Base-by-base conservation (phyloP, 495 filamentous ascomycete genomes). In the Penicillium canescens region DNA sequence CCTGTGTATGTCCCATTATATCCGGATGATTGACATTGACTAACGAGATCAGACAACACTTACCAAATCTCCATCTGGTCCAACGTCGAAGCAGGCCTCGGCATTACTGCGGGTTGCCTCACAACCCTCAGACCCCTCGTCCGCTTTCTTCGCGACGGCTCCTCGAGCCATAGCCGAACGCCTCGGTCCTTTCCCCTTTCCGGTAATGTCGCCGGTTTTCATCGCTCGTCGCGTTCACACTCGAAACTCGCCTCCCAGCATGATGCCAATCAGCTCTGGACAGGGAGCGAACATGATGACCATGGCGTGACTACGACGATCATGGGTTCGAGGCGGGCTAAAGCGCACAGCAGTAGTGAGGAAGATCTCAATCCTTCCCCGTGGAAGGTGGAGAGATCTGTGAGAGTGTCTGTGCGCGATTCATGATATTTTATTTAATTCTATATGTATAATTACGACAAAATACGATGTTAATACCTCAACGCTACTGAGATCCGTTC, bases 61-160 rank as follows among this genome's bases (percentile, higher is more conserved):
- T 65, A 62, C 49, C 59, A 72, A 31, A 66, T 74, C 37, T 65
- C 66, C 37, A 73, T 76, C 46, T 76, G 73, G 72, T 71, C 69
- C 20, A 69, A 69, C 38, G 52, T 73, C 46, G 73, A 77, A 54
- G 63, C 64, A 2, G 61, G 65, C 21, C 61, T 76, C 14, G 74
- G 71, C 44, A 73, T 77, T 45, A 68, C 70, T 0, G 70, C 71
- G 4, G 74, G 67, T 11, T 70, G 66, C 44, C 67, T 77, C n/a
- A 64, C 67, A 11, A 70, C 68, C 1, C 44, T 75, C 13, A 68
- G 73, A 9, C 74, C 74, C 3, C 52, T 77, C 0, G 57, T 80
- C 54, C 64, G 69, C 31, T 59, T 61, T 31, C 53, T 69, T 26
- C 65, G 65, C 34, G 62, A 69, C 20, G 41, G 42, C n/a, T 67